Evolutionary conservation across 768 basidiomycete genomes (phyloP), one percentile per base, ranked within the genome.

Genomic region (Wakefieldia striispora): DNA sequence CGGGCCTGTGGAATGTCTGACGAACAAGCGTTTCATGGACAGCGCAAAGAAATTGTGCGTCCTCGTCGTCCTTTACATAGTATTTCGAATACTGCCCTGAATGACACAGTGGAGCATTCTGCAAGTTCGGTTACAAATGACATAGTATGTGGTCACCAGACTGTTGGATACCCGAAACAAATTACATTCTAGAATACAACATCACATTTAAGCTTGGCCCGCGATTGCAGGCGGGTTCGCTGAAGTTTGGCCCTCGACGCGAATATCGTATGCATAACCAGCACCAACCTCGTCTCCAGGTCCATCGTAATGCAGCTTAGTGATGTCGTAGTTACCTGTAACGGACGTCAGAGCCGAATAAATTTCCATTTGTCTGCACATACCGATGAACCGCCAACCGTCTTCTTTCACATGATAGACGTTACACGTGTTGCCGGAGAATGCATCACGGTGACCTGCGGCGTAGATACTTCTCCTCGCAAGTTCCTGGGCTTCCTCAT

Each of bases 341-440:
- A 50, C 36, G 29, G 33, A 43, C 37, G 19, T 58, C 47, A 63
- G 49, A 43, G 29, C 3, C 39, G 50, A 51, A 44, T 23, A 50
- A 19, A 44, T 29, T 17, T 39, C 50, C 20, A 37, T n/a, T 37
- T 17, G 43, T 27, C 31, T 8, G 29, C 19, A 73, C 82, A 35
- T 62, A 93, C 94, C 91, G 62, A 97, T 88, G 74, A 97, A 98
- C 56, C 85, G 78, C 97, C 97, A 99, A 6, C 95, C 95, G 50
- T 89, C 80, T 68, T 95, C 85, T 66, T 92, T 87, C 62, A 99
- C 91, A 53, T 97, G 94, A 67, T 91, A 99, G 34, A 99, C 75
- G 71, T 98, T 99, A 73, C 89, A 86, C 6, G 91, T 86, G 73
- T 99, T 99, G 43, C 93, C 93, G 6, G 94, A 95, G 75, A 87